Evolutionary conservation across 495 filamentous ascomycete species (phyloP), one percentile per base, ranked within the genome.

Genomic region (Neurospora sp.): DNA sequence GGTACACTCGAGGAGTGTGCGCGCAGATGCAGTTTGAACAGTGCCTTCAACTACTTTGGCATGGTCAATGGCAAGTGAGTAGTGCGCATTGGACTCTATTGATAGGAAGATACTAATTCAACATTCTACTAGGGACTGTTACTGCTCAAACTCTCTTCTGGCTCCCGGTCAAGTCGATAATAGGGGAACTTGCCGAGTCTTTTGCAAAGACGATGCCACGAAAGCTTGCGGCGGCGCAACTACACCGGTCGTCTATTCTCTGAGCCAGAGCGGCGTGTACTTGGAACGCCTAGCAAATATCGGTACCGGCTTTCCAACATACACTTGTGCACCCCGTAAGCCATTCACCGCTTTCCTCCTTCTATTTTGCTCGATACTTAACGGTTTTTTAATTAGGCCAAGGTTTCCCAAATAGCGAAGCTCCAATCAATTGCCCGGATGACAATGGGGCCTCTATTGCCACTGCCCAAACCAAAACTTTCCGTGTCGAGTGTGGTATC

Each of bases 1-100:
- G 71, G 39, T 7, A 74, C 73, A 21, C 73, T 74, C n/a, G 36
- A 72, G 2, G 42, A 54, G 13, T 74, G 72, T 28, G 72, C 72
- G 10, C 21, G n/a, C 2, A 1, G 1, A 15, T 73, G 72, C 36
- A 11, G 48, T 59, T 31, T 8, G 15, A 31, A 36, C 31, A 0
- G 17, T 3, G 6, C 0, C 8, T 73, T 28, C 38, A 48, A 31
- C 19, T 21, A 40, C 39, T 70, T 73, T 34, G 72, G 72, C 31
- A 39, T 70, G 66, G 69, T 54, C 4, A 70, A 70, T 54, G 72
- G 72, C 66, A 1, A 2, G 72, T 73, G 31, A 73, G 72, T 70
- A 48, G 17, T 39, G 17, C 10, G 1, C 13, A 17, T 10, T 11
- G 2, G 2, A 17, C 31, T 69, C 31, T 3, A 1, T 6, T 17